These are phyloP conservation scores for Stephania yunnanensis DNA, from an alignment of 164 flowering plant genomes.

Conservation along the genomic window DNA sequence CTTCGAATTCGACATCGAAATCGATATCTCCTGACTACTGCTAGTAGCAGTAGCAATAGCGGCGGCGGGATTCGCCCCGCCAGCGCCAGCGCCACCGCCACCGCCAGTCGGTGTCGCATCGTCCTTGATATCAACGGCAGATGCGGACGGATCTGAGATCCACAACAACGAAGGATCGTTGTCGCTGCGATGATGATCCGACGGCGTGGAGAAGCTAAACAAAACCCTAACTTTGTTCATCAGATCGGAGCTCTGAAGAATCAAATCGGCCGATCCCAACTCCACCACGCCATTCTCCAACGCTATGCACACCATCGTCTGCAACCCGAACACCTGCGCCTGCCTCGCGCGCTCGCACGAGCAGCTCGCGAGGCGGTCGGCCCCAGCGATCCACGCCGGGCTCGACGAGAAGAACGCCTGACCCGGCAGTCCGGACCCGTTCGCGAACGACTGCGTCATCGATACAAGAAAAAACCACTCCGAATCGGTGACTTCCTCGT, in stretches of 20 bases:
- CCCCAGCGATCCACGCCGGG: conserved; percentile 67
- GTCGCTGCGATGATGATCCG: conserved; percentile 37
- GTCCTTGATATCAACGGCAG: conserved; percentile 31
- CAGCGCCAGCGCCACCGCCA: too few relatives aligned
- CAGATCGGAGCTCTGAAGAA: conserved; percentile 62
- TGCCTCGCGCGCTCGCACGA: conserved; percentile 73
- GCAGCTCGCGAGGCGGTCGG: conserved; percentile 40
- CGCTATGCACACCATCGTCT: conserved; percentile 81
- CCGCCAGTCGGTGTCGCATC: not conserved
- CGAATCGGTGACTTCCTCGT: conserved; percentile 88
- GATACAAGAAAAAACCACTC: conserved; percentile 93
- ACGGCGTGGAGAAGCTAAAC: conserved; percentile 41
- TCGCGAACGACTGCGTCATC: conserved; percentile 73
- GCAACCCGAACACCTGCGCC: conserved; percentile 62
- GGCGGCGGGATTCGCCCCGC: too few relatives aligned
- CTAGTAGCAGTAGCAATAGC: not conserved
- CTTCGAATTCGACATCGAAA: too few relatives aligned
- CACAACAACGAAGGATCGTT: conserved; percentile 65
- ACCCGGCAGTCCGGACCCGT: conserved; percentile 67
- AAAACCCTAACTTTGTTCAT: conserved; percentile 61
- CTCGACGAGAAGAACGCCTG: conserved; percentile 43
- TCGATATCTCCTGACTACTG: conserved; percentile 18
- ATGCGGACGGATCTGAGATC: conserved; percentile 61
- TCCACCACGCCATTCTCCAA: conserved; percentile 76
- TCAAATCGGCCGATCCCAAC: conserved; percentile 69